phyloP scores from a whole-genome alignment of 257 asterid genomes.

The Nicotiana attenuata region DNA sequence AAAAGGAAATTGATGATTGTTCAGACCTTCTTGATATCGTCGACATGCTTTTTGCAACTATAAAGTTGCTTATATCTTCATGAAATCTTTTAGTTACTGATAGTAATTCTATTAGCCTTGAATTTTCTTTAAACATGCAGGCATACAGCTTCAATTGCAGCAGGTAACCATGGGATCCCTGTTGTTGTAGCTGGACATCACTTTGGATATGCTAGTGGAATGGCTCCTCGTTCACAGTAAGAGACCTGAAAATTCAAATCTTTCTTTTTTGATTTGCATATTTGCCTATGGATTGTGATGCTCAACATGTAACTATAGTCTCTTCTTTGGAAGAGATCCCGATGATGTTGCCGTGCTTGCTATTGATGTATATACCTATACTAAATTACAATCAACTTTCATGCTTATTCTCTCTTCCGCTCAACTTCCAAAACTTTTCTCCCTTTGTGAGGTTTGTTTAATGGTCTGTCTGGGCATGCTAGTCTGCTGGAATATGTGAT shows the following conservation, averaged over 20 bases:
- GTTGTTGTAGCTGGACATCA: constrained; percentile 87
- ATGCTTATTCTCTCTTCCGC: neutral
- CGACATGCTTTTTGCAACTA: neutral
- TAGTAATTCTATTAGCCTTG: neutral
- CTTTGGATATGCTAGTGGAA: constrained; percentile 99
- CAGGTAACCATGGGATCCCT: constrained; percentile 92
- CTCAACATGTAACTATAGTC: neutral
- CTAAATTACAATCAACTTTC: neutral
- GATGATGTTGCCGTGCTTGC: neutral
- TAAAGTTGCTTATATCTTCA: neutral
- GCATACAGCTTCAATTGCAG: constrained; percentile 91
- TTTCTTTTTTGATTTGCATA: neutral
- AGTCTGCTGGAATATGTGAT: neutral
- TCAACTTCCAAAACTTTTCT: neutral
- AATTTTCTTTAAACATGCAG: constrained; percentile 31
- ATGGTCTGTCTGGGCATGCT: neutral
- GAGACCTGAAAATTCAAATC: constrained; percentile 19
- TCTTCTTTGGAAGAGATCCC: neutral
- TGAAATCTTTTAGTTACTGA: neutral
- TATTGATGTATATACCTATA: neutral
- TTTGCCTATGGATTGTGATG: neutral
- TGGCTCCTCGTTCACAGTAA: constrained; percentile 99
- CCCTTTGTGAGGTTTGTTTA: neutral
- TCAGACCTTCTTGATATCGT: neutral
- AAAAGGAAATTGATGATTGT: neutral